A percentile compares a stretch with the other conserved stretches of the same genome.
These are phyloP conservation scores for Cryphonectria naterciae DNA, from an alignment of 2,329 filamentous ascomycete genomes.

Conservation along the genomic window DNA sequence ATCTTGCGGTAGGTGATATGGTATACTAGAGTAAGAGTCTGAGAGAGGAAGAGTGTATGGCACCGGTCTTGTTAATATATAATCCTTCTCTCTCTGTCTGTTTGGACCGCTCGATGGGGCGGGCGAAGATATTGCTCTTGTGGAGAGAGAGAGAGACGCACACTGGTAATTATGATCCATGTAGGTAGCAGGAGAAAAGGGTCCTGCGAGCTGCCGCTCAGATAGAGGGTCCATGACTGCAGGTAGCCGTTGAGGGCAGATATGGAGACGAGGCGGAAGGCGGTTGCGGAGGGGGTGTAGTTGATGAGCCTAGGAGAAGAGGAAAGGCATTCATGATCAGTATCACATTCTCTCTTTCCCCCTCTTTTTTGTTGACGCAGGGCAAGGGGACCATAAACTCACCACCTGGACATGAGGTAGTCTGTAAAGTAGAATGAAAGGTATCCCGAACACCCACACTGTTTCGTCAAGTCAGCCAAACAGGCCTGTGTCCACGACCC, in stretches of 20 bases:
- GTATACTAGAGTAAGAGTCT: slow-evolving; percentile 76
- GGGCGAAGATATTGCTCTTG: neutral
- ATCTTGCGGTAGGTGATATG: slow-evolving; percentile 78
- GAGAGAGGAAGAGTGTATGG: slow-evolving; percentile 3
- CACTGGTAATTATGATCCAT: slow-evolving; percentile 78
- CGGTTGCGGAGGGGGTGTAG: slow-evolving; percentile 79
- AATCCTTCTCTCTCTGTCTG: neutral
- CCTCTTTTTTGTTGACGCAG: too few relatives aligned
- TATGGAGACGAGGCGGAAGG: slow-evolving; percentile 77
- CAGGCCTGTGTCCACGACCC: neutral
- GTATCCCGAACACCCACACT: slow-evolving; percentile 69
- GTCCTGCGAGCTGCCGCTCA: slow-evolving; percentile 72
- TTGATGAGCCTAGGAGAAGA: slow-evolving; percentile 68
- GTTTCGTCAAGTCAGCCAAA: neutral
- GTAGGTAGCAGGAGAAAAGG: slow-evolving; percentile 73
- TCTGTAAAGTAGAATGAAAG: slow-evolving; percentile 84
- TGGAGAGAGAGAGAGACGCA: slow-evolving; percentile 42
- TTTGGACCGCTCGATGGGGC: too few relatives aligned
- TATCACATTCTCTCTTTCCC: neutral
- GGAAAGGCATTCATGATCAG: slow-evolving; percentile 23
- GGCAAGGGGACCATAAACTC: slow-evolving; percentile 33
- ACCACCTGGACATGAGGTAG: slow-evolving; percentile 84
- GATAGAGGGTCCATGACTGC: slow-evolving; percentile 71
- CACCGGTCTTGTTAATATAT: neutral
- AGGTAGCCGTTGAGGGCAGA: slow-evolving; percentile 76